A percentile compares a stretch with the other conserved stretches of the same genome.
phyloP scores from a whole-genome alignment of 495 filamentous ascomycete species.

The Penicillium cinerascens region DNA sequence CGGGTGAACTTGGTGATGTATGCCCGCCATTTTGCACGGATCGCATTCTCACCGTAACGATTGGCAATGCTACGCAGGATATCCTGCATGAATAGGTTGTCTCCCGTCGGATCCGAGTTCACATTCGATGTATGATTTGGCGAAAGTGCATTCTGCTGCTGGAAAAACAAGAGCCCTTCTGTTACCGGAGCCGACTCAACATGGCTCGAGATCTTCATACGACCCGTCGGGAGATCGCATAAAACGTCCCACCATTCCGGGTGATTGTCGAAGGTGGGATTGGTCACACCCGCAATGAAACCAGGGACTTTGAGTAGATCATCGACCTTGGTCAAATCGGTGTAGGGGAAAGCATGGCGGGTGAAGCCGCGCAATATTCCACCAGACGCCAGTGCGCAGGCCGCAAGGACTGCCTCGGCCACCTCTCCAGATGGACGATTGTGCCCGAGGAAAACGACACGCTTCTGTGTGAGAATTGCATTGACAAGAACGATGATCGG shows the following conservation, averaged over 20 bases:
- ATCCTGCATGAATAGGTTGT: constrained; percentile 83
- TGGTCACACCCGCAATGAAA: constrained; percentile 97
- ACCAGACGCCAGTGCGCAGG: constrained; percentile 91
- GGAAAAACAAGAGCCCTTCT: constrained; percentile 79
- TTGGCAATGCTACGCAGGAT: constrained; percentile 77
- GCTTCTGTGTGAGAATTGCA: constrained; percentile 86
- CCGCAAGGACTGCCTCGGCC: constrained; percentile 89
- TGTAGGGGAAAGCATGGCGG: constrained; percentile 97
- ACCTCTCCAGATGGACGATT: constrained; percentile 92
- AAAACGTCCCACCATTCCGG: constrained; percentile 98
- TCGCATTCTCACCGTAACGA: constrained; percentile 83
- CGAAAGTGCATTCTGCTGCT: constrained; percentile 66
- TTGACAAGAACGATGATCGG: constrained; percentile 55
- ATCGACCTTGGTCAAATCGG: constrained; percentile 95
- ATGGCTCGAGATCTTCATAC: constrained; percentile 86
- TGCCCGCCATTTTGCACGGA: constrained; percentile 84
- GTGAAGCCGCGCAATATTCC: constrained; percentile 93
- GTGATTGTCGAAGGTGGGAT: constrained; percentile 91
- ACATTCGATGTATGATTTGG: constrained; percentile 43
- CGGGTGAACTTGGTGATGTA: constrained; percentile 90
- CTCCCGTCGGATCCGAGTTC: constrained; percentile 73
- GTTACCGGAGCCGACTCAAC: constrained; percentile 75
- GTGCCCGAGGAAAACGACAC: constrained; percentile 92
- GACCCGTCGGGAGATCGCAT: constrained; percentile 86
- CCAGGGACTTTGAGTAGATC: constrained; percentile 93